Percentiles rank a stretch among this genome's conserved stretches.
Conservation (phyloP, 2,329 filamentous ascomycete species). For the Thelonectria olida region DNA sequence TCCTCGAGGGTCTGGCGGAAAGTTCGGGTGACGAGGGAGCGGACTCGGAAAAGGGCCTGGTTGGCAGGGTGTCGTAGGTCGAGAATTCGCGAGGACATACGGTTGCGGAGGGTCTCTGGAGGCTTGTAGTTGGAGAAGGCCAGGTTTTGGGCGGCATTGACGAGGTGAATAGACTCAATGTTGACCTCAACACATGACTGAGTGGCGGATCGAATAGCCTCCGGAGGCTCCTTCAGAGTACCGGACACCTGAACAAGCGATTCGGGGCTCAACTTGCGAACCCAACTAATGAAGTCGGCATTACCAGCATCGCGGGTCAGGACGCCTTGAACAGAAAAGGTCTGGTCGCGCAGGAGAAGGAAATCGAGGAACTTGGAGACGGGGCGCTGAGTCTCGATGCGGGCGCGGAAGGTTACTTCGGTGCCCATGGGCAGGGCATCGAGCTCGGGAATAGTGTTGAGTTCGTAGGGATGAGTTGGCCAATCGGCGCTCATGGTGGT, state of each 20-base stretch:
- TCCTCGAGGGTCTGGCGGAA: slow-evolving; percentile 82
- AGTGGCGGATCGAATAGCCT: slow-evolving; percentile 78
- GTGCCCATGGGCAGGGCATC: slow-evolving; percentile 49
- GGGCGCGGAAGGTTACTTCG: slow-evolving; percentile 53
- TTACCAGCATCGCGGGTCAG: slow-evolving; percentile 55
- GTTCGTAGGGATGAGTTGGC: slow-evolving; percentile 51
- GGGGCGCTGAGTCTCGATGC: slow-evolving; percentile 72
- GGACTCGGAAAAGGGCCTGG: slow-evolving; percentile 88
- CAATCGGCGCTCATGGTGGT: slow-evolving; percentile 50
- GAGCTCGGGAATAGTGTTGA: slow-evolving; percentile 50
- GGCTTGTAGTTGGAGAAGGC: slow-evolving; percentile 68
- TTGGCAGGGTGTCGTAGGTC: slow-evolving; percentile 87
- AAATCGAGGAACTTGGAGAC: slow-evolving; percentile 87
- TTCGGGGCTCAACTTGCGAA: slow-evolving; percentile 82
- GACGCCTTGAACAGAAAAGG: slow-evolving; percentile 85
- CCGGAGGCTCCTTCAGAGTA: slow-evolving; percentile 75
- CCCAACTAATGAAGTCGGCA: slow-evolving; percentile 86
- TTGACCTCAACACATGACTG: slow-evolving; percentile 81
- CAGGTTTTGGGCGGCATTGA: slow-evolving; percentile 59
- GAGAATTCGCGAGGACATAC: slow-evolving; percentile 81
- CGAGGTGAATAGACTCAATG: slow-evolving; percentile 64
- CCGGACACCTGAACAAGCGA: slow-evolving; percentile 82
- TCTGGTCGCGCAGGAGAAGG: slow-evolving; percentile 85
- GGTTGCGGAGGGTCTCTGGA: slow-evolving; percentile 72
- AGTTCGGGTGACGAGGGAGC: slow-evolving; percentile 79